phyloP scores from a whole-genome alignment of 352 stramenopile genomes.

The Salisapilia sapeloensis region DNA sequence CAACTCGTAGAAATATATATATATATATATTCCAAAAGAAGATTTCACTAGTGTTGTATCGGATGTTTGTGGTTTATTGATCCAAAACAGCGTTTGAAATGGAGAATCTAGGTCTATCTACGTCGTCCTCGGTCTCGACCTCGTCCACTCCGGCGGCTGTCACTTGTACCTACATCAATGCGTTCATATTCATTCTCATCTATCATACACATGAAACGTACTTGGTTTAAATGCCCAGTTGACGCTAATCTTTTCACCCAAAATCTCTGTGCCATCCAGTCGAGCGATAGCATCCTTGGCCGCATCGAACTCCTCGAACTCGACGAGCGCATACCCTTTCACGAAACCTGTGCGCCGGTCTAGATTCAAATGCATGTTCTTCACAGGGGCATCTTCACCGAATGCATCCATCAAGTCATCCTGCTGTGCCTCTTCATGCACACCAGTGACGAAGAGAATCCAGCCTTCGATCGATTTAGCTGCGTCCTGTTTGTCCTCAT shows the following conservation, averaged over 20 bases:
- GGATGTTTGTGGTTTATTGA: neutral
- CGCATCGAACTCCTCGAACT: slow-evolving; percentile 86
- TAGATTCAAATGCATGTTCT: slow-evolving; percentile 92
- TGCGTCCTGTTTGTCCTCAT: slow-evolving; percentile 23
- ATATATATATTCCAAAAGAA: no score
- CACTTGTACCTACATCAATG: neutral
- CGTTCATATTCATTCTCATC: neutral
- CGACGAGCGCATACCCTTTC: slow-evolving; percentile 92
- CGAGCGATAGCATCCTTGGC: slow-evolving; percentile 82
- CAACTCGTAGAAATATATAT: neutral
- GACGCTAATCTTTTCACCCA: slow-evolving; percentile 82
- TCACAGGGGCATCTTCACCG: slow-evolving; percentile 88
- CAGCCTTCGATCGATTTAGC: slow-evolving; percentile 90
- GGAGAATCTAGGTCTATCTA: slow-evolving; percentile 15
- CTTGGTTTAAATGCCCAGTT: slow-evolving; percentile 89
- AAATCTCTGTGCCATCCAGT: slow-evolving; percentile 85
- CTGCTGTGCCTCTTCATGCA: slow-evolving; percentile 93
- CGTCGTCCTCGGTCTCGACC: slow-evolving; percentile 16
- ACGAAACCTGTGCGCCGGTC: slow-evolving; percentile 91
- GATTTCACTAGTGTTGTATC: no score
- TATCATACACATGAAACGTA: slow-evolving; percentile 3
- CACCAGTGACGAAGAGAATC: slow-evolving; percentile 89
- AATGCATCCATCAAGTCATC: slow-evolving; percentile 93
- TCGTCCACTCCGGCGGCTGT: slow-evolving; percentile 3
- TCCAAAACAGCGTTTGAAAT: slow-evolving; percentile 1